Conservation (phyloP, 768 basidiomycete species). For the Tulasnella sp. region DNA sequence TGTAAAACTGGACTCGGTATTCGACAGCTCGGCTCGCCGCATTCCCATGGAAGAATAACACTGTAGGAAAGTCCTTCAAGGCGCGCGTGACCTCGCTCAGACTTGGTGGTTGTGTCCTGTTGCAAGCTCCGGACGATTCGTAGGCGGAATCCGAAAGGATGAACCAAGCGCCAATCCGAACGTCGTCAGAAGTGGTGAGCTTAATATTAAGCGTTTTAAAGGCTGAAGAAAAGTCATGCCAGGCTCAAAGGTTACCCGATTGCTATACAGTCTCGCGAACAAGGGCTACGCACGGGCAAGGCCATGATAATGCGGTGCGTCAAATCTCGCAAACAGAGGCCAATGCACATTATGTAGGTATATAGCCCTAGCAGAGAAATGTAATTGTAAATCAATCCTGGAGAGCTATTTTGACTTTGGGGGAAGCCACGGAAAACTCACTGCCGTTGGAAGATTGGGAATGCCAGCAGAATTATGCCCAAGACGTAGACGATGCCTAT, state of each 20-base stretch:
- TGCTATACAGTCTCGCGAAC: too few relatives aligned
- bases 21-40: conserved; percentile 62
- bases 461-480: neutral
- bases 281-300: conserved; percentile 13
- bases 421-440: neutral
- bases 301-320: conserved; percentile 12
- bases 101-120: conserved; percentile 29
- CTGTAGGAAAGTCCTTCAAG: conserved; percentile 48
- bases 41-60: conserved; percentile 93
- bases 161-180: conserved; percentile 79
- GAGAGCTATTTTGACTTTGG: neutral
- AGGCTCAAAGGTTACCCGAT: too few relatives aligned
- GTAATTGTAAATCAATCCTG: neutral
- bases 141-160: conserved; percentile 57
- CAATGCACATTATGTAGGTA: conserved; percentile 11
- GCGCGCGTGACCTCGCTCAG: conserved; percentile 41
- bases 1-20: conserved; percentile 58
- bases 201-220: conserved; percentile 38
- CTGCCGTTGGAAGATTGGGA: conserved; percentile 13
- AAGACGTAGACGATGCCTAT: conserved; percentile 13
- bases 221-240: too few relatives aligned
- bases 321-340: conserved; percentile 10
- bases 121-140: conserved; percentile 26
- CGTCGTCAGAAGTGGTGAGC: conserved; percentile 63
- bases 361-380: neutral